Evolutionary conservation across 305 asterid genomes (phyloP), one percentile per base, ranked within the genome.

Genomic region (Fraxinus paxiana): DNA sequence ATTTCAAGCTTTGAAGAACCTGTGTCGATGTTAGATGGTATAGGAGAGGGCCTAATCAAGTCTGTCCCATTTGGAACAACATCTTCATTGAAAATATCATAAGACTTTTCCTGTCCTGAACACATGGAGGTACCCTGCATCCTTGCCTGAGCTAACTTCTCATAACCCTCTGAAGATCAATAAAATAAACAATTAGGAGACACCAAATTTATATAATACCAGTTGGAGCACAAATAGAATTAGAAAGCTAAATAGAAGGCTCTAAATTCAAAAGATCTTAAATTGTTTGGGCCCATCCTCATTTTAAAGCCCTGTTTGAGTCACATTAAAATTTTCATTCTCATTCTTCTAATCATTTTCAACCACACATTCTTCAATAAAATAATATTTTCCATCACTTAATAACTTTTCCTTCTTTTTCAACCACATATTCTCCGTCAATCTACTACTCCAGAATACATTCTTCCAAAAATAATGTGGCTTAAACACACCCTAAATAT

Each of bases 161-260:
- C 99, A 54, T 88, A 96, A 51, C 98, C 99, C 91, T 92, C 99
- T 94, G 90, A 80, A 76, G 37, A 83, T 75, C 37, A 61, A 77
- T 38, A 6, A 54, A 86, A 15, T 80, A 81, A 73, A 22, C 37
- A 51, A 79, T 18, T 4, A 72, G 22, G 41, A 73, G 67, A 71
- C 0, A 30, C 81, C 10, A 76, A 61, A 33, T 38, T 65, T 28
- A 78, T 31, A 63, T 43, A 31, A 31, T 33, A 43, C 65, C 38
- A 43, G 61, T 46, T 24, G 65, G 43, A 51, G 54, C 34, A 24
- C 7, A 22, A 38, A 20, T 51, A 15, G 26, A 79, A 26, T 48
- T 22, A 2, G 77, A 81, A 38, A 59, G 77, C 76, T 33, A 61
- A 20, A 61, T 20, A 61, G 28, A 75, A 51, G 63, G 61, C 31